Percentiles rank a stretch among this genome's conserved stretches.
phyloP scores from a whole-genome alignment of 2,329 filamentous ascomycete species.

The Botrytis pseudocinerea region DNA sequence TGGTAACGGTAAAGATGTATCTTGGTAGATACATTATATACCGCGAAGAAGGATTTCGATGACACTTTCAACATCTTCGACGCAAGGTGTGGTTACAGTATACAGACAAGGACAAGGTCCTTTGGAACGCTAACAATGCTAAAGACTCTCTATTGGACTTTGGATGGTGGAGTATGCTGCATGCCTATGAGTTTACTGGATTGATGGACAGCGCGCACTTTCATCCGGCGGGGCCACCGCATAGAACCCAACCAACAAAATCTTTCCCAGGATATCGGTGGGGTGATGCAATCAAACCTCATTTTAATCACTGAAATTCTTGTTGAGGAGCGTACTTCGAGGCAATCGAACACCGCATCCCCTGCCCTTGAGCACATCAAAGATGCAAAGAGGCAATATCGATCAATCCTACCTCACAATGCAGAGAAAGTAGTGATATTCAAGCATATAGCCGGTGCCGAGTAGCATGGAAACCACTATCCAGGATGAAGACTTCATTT shows the following conservation, averaged over 20 bases:
- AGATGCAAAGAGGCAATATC: not conserved
- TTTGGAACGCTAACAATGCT: not conserved
- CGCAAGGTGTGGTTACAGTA: slow-evolving; percentile 17
- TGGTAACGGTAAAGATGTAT: not conserved
- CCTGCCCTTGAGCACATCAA: not conserved
- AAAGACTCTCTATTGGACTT: slow-evolving; percentile 4
- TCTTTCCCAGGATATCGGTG: not conserved
- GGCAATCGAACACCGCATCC: not conserved
- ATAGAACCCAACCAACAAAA: slow-evolving; percentile 11
- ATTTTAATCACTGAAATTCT: not conserved
- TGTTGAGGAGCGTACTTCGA: not conserved
- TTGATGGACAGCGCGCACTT: not conserved
- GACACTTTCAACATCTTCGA: not conserved
- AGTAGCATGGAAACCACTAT: not conserved
- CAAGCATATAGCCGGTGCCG: not conserved
- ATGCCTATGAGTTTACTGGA: slow-evolving; percentile 2
- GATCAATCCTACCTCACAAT: not conserved
- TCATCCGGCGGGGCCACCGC: slow-evolving; percentile 15
- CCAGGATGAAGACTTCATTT: not conserved
- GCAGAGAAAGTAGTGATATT: not conserved
- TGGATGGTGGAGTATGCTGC: not conserved
- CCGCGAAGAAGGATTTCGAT: slow-evolving; percentile 8
- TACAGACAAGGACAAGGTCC: slow-evolving; percentile 13
- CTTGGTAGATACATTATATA: not conserved
- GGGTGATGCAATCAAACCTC: not conserved